A percentile compares a stretch with the other conserved stretches of the same genome.
These are phyloP conservation scores for Omphalea diandra DNA, from an alignment of 441 rosid genomes.

Conservation along the genomic window DNA sequence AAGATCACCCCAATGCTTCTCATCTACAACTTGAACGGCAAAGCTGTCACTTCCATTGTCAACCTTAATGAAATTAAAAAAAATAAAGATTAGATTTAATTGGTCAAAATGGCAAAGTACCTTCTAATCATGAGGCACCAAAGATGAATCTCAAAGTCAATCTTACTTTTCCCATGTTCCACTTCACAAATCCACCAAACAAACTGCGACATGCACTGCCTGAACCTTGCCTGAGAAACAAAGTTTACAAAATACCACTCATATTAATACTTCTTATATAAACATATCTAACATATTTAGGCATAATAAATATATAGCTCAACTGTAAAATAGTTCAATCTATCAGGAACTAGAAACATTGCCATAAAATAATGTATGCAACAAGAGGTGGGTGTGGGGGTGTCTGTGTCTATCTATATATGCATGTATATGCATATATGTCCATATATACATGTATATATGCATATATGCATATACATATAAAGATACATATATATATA, in stretches of 20 bases:
- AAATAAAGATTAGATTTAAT: constrained; percentile 4
- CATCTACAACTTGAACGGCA: constrained; percentile 93
- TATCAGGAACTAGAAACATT: no score
- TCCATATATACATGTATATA: no score
- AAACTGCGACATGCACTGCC: constrained; percentile 99
- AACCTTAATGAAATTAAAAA: constrained; percentile 38
- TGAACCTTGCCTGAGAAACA: constrained; percentile 82
- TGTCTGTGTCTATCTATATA: no score
- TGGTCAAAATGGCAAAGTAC: not conserved
- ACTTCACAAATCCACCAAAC: constrained; percentile 93
- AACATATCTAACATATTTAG: constrained; percentile 3
- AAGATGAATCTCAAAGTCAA: constrained; percentile 18
- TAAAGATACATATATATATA: no score
- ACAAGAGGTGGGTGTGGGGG: no score
- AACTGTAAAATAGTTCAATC: no score
- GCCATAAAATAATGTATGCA: no score
- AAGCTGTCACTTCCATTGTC: constrained; percentile 87
- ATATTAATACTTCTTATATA: constrained; percentile 2
- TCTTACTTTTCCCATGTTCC: constrained; percentile 84
- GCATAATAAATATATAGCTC: not conserved
- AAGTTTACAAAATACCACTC: constrained; percentile 15
- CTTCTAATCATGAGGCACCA: constrained; percentile 2
- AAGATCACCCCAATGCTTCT: constrained; percentile 93
- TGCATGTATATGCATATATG: no score
- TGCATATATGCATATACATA: no score